Conservation (phyloP, 352 stramenopile species). For the Plasmopara viticola region DNA sequence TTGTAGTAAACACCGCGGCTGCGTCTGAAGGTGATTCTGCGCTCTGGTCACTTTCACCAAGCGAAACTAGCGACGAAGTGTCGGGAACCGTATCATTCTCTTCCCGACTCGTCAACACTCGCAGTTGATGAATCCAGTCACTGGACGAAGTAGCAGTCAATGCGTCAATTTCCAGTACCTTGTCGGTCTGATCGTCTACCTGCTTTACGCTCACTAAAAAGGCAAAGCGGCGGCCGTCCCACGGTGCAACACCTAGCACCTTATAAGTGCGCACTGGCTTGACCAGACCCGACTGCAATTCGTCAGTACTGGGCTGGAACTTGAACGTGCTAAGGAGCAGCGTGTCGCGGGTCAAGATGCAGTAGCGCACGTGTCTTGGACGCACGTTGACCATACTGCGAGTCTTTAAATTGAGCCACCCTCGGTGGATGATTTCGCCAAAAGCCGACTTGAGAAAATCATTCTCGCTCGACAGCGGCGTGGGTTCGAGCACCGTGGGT, state of each 20-base stretch:
- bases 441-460: constrained; percentile 46
- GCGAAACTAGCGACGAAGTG: constrained; percentile 18
- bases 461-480: constrained; percentile 45
- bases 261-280: constrained; percentile 66
- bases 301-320: constrained; percentile 72
- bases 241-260: constrained; percentile 61
- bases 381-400: constrained; percentile 82
- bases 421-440: constrained; percentile 67
- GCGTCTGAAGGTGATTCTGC: constrained; percentile 20
- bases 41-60: constrained; percentile 26
- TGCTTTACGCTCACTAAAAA: constrained; percentile 74
- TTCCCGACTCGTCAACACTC: constrained; percentile 37
- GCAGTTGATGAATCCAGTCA: constrained; percentile 71
- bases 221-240: constrained; percentile 62
- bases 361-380: constrained; percentile 80
- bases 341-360: constrained; percentile 60
- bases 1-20: constrained; percentile 14
- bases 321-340: constrained; percentile 76
- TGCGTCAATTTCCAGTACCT: constrained; percentile 73
- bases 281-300: constrained; percentile 48
- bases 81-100: constrained; percentile 30
- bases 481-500: constrained; percentile 42
- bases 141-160: constrained; percentile 47
- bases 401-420: constrained; percentile 84
- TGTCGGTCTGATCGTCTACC: constrained; percentile 58